Conservation (phyloP, 2,329 filamentous ascomycete genomes). For the Arachnomyces sp. region DNA sequence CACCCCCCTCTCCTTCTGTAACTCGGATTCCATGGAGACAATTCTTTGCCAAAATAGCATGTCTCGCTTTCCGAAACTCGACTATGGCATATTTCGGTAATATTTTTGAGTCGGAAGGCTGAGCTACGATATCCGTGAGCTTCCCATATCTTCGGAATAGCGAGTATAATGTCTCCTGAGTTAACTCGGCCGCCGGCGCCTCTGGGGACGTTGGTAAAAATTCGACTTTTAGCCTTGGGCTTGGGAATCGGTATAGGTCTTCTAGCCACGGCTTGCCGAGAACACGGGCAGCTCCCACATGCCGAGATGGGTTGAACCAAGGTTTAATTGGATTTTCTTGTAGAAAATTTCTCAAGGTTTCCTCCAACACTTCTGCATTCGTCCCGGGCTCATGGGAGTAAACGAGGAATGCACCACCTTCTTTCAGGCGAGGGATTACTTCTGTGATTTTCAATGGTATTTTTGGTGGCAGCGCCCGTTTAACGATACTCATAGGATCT, state of each 20-base stretch:
- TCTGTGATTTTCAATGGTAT: conserved; percentile 66
- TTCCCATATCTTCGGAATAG: conserved; percentile 88
- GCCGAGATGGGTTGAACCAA: conserved; percentile 79
- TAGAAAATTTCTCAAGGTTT: conserved; percentile 55
- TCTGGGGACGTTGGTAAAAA: conserved; percentile 70
- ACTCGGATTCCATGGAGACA: conserved; percentile 83
- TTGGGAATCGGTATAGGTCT: conserved; percentile 78
- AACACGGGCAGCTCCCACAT: conserved; percentile 65
- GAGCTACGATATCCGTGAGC: conserved; percentile 72
- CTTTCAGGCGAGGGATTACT: conserved; percentile 75
- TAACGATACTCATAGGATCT: conserved; percentile 49
- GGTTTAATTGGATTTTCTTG: conserved; percentile 66
- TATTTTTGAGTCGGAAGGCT: conserved; percentile 79
- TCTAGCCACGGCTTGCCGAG: conserved; percentile 87
- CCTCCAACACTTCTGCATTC: conserved; percentile 50
- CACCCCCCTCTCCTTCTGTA: conserved; percentile 60
- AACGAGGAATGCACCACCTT: conserved; percentile 90
- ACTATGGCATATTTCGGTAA: conserved; percentile 72
- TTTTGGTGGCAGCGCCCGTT: conserved; percentile 56
- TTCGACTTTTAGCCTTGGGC: conserved; percentile 68
- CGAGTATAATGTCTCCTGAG: conserved; percentile 78
- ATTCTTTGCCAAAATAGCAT: conserved; percentile 82
- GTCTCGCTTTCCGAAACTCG: conserved; percentile 65
- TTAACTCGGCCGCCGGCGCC: conserved; percentile 66
- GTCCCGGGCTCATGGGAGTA: conserved; percentile 52